phyloP scores from a whole-genome alignment of 2,329 filamentous ascomycete genomes.

The Tricladium varicosporioides region DNA sequence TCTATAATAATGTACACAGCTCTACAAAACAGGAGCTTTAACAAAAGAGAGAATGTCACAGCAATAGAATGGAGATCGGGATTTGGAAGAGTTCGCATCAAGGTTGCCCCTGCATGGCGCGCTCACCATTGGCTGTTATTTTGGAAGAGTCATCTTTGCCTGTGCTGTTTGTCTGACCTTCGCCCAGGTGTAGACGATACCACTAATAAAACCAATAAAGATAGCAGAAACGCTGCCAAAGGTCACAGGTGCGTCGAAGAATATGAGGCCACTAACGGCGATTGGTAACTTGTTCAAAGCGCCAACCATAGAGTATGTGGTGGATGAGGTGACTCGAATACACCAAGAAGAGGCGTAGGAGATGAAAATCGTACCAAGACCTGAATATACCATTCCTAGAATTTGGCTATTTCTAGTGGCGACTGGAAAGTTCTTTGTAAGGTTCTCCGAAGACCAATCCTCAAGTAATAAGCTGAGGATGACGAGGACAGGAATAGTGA shows the following conservation, averaged over 20 bases:
- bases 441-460: conserved; percentile 86
- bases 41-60: too few relatives aligned
- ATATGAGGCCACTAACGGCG: conserved; percentile 85
- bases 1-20: too few relatives aligned
- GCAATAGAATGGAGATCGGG: too few relatives aligned
- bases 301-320: conserved; percentile 98
- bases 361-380: conserved; percentile 91
- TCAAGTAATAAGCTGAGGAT: conserved; percentile 79
- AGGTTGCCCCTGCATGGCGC: too few relatives aligned
- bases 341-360: conserved; percentile 99
- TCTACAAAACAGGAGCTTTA: too few relatives aligned
- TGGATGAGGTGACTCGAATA: conserved; percentile 94
- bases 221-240: conserved; percentile 91
- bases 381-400: conserved; percentile 89
- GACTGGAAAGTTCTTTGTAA: conserved; percentile 86
- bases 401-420: conserved; percentile 78
- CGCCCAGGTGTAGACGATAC: conserved; percentile 91
- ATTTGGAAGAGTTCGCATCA: too few relatives aligned
- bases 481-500: conserved; percentile 90
- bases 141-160: too few relatives aligned
- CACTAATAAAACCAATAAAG: conserved; percentile 84
- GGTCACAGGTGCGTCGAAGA: conserved; percentile 93
- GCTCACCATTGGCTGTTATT: too few relatives aligned
- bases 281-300: conserved; percentile 97
- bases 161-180: too few relatives aligned